phyloP scores from a whole-genome alignment of 176 grass and related monocot genomes.

The Eragrostis nindensis region DNA sequence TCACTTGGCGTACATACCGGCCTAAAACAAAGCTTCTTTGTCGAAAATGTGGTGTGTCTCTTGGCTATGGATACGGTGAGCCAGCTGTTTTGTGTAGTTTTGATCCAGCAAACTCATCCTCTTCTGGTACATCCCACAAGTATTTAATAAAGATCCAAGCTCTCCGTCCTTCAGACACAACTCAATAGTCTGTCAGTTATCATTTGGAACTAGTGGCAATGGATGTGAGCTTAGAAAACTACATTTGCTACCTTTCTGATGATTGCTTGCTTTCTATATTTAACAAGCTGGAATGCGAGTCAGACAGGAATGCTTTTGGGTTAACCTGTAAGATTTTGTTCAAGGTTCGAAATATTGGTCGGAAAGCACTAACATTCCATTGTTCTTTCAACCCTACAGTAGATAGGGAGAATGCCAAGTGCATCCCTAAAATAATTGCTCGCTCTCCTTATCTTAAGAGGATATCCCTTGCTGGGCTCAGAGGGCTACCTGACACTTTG shows the following conservation, averaged over 20 bases:
- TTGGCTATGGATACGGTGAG: slow-evolving; percentile 61
- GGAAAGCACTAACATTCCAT: slow-evolving; percentile 63
- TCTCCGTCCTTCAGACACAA: slow-evolving; percentile 51
- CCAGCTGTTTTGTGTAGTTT: slow-evolving; percentile 66
- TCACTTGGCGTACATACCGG: slow-evolving; percentile 52
- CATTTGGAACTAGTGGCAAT: slow-evolving; percentile 42
- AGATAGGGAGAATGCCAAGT: slow-evolving; percentile 58
- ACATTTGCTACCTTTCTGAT: slow-evolving; percentile 49
- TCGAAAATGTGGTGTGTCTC: slow-evolving; percentile 59
- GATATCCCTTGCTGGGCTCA: slow-evolving; percentile 64
- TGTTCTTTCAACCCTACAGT: slow-evolving; percentile 65
- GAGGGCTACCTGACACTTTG: slow-evolving; percentile 68
- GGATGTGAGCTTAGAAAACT: slow-evolving; percentile 43
- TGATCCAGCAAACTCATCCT: slow-evolving; percentile 55
- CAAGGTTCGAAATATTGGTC: slow-evolving; percentile 74
- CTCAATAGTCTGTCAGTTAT: slow-evolving; percentile 38
- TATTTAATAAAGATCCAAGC: slow-evolving; percentile 72
- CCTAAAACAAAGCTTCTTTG: slow-evolving; percentile 77
- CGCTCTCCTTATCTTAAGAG: slow-evolving; percentile 60
- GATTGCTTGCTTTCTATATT: slow-evolving; percentile 83
- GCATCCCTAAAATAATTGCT: slow-evolving; percentile 63
- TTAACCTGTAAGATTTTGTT: slow-evolving; percentile 85
- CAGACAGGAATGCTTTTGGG: slow-evolving; percentile 78
- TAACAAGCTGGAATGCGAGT: slow-evolving; percentile 56
- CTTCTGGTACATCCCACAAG: slow-evolving; percentile 51